A percentile compares a stretch with the other conserved stretches of the same genome.
Evolutionary conservation across 768 basidiomycete genomes (phyloP).

Genomic region (Tylopilus subfusipes): DNA sequence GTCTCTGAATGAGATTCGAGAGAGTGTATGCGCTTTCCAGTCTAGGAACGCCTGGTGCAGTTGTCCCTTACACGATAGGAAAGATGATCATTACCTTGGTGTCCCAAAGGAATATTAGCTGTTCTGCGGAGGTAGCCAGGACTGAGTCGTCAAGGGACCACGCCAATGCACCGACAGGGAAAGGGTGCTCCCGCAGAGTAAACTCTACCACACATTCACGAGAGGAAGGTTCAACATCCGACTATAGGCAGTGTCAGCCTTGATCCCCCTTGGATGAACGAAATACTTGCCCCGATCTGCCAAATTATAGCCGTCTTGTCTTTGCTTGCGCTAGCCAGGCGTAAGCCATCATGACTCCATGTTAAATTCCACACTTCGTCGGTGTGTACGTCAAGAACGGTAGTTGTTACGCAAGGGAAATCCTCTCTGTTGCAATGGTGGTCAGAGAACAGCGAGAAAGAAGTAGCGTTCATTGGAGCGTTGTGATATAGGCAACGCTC

Average conservation of each 20-base stretch:
- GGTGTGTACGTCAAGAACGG: slow-evolving; percentile 77
- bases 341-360: slow-evolving; percentile 89
- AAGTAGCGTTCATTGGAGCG: slow-evolving; percentile 47
- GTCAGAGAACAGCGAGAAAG: slow-evolving; percentile 84
- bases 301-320: slow-evolving; percentile 90
- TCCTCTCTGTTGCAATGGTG: slow-evolving; percentile 75
- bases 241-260: slow-evolving; percentile 28
- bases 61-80: background rate
- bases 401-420: slow-evolving; percentile 85
- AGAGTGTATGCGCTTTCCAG: slow-evolving; percentile 64
- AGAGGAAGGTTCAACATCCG: slow-evolving; percentile 45
- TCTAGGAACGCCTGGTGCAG: slow-evolving; percentile 42
- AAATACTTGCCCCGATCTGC: slow-evolving; percentile 66
- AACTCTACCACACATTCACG: slow-evolving; percentile 59
- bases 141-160: slow-evolving; percentile 91
- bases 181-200: slow-evolving; percentile 72
- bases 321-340: slow-evolving; percentile 83
- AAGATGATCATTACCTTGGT: slow-evolving; percentile 55
- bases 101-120: slow-evolving; percentile 86
- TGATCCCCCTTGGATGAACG: slow-evolving; percentile 5
- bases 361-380: slow-evolving; percentile 96
- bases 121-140: slow-evolving; percentile 80
- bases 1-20: slow-evolving; percentile 75
- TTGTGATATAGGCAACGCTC: slow-evolving; percentile 87
- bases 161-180: slow-evolving; percentile 75